Evolutionary conservation across 2,329 filamentous ascomycete species (phyloP).

Genomic region (Sclerotinia borealis): DNA sequence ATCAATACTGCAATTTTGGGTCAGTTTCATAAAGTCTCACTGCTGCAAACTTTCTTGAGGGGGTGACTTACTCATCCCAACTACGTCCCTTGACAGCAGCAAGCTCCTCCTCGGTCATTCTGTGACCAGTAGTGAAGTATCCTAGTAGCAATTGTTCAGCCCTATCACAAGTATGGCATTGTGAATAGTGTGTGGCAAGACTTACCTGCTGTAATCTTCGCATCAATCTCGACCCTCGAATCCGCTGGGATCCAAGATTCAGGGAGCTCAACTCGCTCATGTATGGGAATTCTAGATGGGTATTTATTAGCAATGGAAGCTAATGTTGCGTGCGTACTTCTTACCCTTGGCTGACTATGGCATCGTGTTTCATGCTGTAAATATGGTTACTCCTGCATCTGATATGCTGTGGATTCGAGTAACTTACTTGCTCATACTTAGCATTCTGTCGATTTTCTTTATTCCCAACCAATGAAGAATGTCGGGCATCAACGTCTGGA

Average conservation of each 20-base stretch:
- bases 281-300: constrained; percentile 65
- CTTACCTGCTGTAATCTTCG: constrained; percentile 88
- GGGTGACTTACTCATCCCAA: constrained; percentile 70
- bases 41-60: constrained; percentile 14
- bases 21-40: constrained; percentile 28
- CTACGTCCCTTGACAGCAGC: constrained; percentile 79
- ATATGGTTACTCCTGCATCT: constrained; percentile 22
- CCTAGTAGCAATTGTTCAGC: constrained; percentile 39
- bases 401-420: constrained; percentile 7
- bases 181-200: constrained; percentile 12
- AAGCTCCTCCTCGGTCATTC: constrained; percentile 82
- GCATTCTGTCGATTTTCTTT: constrained; percentile 96
- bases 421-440: constrained; percentile 82
- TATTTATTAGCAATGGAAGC: constrained; percentile 14
- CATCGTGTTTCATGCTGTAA: constrained; percentile 79
- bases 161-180: constrained; percentile 20
- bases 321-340: constrained; percentile 12
- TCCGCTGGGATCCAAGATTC: constrained; percentile 92
- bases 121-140: constrained; percentile 80
- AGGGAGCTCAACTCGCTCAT: constrained; percentile 85
- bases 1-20: constrained; percentile 28
- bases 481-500: constrained; percentile 96
- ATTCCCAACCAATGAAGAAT: constrained; percentile 98
- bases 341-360: constrained; percentile 74
- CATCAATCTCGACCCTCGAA: constrained; percentile 96